phyloP scores from a whole-genome alignment of 2,329 filamentous ascomycete genomes.

The Phialemoniopsis sp. region DNA sequence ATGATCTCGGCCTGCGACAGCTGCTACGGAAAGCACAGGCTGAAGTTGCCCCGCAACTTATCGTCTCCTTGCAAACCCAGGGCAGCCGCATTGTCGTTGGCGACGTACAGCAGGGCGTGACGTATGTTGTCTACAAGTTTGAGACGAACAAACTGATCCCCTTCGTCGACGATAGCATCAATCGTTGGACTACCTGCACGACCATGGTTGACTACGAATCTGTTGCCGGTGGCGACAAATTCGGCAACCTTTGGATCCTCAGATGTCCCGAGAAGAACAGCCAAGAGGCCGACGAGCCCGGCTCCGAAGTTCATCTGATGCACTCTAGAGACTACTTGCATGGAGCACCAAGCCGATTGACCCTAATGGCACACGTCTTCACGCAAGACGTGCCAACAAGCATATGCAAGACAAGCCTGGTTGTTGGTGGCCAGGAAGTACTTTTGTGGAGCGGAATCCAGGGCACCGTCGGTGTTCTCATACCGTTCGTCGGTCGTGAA shows the following conservation, averaged over 20 bases:
- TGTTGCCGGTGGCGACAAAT: constrained; percentile 91
- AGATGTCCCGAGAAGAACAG: constrained; percentile 83
- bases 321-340: constrained; percentile 89
- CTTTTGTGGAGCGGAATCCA: constrained; percentile 92
- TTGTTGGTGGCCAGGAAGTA: constrained; percentile 87
- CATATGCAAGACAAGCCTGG: constrained; percentile 82
- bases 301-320: constrained; percentile 82
- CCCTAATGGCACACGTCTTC: constrained; percentile 84
- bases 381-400: constrained; percentile 89
- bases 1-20: constrained; percentile 90
- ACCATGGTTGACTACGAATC: constrained; percentile 98
- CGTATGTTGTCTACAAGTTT: constrained; percentile 89
- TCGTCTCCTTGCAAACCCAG: constrained; percentile 84
- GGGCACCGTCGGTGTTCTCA: constrained; percentile 87
- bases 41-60: constrained; percentile 73
- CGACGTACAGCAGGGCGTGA: constrained; percentile 88
- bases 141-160: constrained; percentile 88
- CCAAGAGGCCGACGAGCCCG: constrained; percentile 87
- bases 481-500: constrained; percentile 87
- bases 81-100: constrained; percentile 88
- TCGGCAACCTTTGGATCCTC: constrained; percentile 92
- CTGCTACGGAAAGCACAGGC: constrained; percentile 89
- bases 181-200: constrained; percentile 86
- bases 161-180: constrained; percentile 85
- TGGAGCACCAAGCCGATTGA: constrained; percentile 79